These are phyloP conservation scores for Aspergillus ochraceoroseus DNA, from an alignment of 2,329 filamentous ascomycete species.

Conservation along the genomic window DNA sequence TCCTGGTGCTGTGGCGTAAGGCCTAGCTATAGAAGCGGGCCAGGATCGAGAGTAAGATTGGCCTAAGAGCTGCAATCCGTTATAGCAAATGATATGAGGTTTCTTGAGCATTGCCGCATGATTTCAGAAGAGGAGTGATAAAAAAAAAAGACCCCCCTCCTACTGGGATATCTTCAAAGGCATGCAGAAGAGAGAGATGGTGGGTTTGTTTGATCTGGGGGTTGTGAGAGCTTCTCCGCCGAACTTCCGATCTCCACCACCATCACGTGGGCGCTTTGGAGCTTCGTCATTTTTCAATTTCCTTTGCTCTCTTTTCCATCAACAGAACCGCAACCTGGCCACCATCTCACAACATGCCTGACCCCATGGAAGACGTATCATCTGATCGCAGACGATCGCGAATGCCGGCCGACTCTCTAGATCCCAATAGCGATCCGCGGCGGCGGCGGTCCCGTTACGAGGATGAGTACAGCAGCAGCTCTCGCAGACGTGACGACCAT, in stretches of 20 bases:
- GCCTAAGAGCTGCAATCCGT: constrained; percentile 36
- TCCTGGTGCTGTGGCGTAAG: constrained; percentile 34
- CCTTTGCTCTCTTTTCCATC: not conserved
- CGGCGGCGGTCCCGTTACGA: constrained; percentile 22
- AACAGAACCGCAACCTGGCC: not conserved
- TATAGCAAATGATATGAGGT: constrained; percentile 37
- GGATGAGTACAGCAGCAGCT: constrained; percentile 24
- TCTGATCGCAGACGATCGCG: constrained; percentile 22
- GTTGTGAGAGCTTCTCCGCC: constrained; percentile 1
- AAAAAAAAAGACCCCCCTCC: constrained; percentile 17
- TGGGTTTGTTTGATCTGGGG: constrained; percentile 1
- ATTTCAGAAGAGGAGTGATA: constrained; percentile 23
- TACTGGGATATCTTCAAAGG: not conserved
- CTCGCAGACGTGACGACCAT: constrained; percentile 25
- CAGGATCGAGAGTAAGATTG: constrained; percentile 24
- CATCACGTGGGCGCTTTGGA: constrained; percentile 5
- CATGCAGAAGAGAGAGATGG: not conserved
- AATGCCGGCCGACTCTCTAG: constrained; percentile 21
- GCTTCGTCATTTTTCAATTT: not conserved
- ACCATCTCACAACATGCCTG: constrained; percentile 24
- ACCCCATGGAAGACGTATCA: constrained; percentile 17
- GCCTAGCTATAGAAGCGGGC: constrained; percentile 22
- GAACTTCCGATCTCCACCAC: constrained; percentile 2
- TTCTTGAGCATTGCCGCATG: constrained; percentile 49
- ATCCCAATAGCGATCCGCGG: constrained; percentile 22